A percentile compares a stretch with the other conserved stretches of the same genome.
Evolutionary conservation across 768 basidiomycete species (phyloP).

Genomic region (Boletus barrowsii): DNA sequence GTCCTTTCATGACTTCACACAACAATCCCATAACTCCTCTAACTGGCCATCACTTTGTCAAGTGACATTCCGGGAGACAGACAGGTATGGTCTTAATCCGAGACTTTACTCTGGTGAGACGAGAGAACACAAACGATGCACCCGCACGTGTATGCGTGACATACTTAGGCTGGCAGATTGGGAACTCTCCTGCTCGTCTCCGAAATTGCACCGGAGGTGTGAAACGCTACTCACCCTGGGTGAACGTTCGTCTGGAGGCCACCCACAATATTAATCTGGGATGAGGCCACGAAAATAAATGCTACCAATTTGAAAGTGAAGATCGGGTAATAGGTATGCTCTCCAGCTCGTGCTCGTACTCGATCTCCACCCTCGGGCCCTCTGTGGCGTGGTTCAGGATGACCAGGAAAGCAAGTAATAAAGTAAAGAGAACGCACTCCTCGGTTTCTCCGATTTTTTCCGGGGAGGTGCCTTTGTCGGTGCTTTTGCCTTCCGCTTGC

Average conservation of each 20-base stretch:
- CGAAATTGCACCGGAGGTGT: background rate
- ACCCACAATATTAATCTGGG: background rate
- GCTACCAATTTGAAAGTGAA: constrained; percentile 52
- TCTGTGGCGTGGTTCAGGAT: constrained; percentile 37
- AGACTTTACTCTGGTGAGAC: too few relatives aligned
- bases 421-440: constrained; percentile 42
- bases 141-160: too few relatives aligned
- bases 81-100: too few relatives aligned
- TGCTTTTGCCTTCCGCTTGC: constrained; percentile 65
- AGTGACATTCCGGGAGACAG: too few relatives aligned
- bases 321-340: constrained; percentile 54
- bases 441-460: constrained; percentile 61
- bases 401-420: background rate
- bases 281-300: background rate
- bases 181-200: too few relatives aligned
- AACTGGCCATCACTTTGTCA: too few relatives aligned
- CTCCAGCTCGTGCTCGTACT: constrained; percentile 93
- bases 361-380: constrained; percentile 86
- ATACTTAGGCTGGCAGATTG: too few relatives aligned
- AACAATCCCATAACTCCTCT: too few relatives aligned
- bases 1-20: too few relatives aligned
- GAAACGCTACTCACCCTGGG: background rate
- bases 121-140: too few relatives aligned
- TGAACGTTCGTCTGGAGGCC: background rate
- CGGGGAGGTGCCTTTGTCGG: constrained; percentile 40